phyloP scores from a whole-genome alignment of 441 rosid genomes.

The Bocquillonia castaneifolia region DNA sequence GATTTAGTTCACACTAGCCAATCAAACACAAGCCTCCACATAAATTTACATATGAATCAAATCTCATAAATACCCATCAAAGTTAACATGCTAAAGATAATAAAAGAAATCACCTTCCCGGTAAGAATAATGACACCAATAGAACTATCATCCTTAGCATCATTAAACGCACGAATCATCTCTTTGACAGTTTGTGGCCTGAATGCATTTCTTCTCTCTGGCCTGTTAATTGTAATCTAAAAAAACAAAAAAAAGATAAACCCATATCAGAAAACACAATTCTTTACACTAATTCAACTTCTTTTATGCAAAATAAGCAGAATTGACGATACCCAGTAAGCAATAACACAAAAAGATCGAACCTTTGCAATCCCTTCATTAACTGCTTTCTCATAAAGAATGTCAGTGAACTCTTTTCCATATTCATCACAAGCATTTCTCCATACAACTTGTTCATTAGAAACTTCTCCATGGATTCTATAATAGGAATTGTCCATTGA shows the following conservation, averaged over 20 bases:
- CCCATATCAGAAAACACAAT: slow-evolving; percentile 10
- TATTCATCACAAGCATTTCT: slow-evolving; percentile 35
- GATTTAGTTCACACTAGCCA: slow-evolving; percentile 1
- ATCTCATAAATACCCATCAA: not conserved
- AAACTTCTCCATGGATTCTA: slow-evolving; percentile 68
- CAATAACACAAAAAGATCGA: not conserved
- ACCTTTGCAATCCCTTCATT: slow-evolving; percentile 92
- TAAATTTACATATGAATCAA: not conserved
- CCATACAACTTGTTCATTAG: slow-evolving; percentile 54
- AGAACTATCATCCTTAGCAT: slow-evolving; percentile 77
- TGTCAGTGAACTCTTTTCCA: slow-evolving; percentile 51
- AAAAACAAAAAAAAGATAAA: not conserved
- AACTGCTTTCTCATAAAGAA: slow-evolving; percentile 70
- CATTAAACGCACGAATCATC: slow-evolving; percentile 65
- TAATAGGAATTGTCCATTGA: slow-evolving; percentile 57
- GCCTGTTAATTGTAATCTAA: slow-evolving; percentile 79
- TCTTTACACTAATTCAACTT: not conserved
- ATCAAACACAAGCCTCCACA: not conserved
- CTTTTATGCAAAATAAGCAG: not conserved
- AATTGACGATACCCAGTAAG: not conserved
- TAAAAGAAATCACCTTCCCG: slow-evolving; percentile 50
- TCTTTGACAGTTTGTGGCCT: slow-evolving; percentile 72
- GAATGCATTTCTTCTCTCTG: slow-evolving; percentile 77
- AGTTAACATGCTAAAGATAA: not conserved
- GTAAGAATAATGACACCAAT: slow-evolving; percentile 79